Evolutionary conservation across 2,329 filamentous ascomycete species (phyloP).

Genomic region (Davidsoniella virescens): DNA sequence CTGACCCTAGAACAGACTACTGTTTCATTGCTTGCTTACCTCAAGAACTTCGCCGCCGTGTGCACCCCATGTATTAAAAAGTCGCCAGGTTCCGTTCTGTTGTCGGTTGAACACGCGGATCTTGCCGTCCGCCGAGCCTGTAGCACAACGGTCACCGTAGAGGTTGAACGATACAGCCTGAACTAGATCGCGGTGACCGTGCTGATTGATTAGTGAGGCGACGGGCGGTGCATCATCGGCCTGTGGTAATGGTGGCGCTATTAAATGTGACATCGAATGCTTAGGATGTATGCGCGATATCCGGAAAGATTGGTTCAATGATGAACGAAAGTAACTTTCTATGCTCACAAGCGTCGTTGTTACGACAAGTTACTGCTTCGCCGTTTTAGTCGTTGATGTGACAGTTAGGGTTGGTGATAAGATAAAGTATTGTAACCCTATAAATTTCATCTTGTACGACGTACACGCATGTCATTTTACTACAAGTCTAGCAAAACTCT

Average conservation of each 20-base stretch:
- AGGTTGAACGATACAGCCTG: constrained; percentile 79
- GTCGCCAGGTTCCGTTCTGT: constrained; percentile 57
- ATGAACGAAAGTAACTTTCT: too few relatives aligned
- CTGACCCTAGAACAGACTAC: not conserved
- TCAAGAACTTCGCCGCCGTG: constrained; percentile 84
- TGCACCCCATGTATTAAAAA: constrained; percentile 77
- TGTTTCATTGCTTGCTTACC: constrained; percentile 31
- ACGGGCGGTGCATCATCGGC: constrained; percentile 27
- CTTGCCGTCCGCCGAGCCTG: constrained; percentile 80
- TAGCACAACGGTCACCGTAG: constrained; percentile 82
- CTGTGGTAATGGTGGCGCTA: constrained; percentile 10
- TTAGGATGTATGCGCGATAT: too few relatives aligned
- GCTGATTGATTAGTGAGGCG: constrained; percentile 47
- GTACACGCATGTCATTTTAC: too few relatives aligned
- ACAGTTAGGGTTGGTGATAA: not conserved
- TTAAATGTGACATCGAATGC: constrained; percentile 11
- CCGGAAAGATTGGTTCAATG: too few relatives aligned
- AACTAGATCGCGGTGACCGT: constrained; percentile 66
- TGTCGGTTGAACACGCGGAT: constrained; percentile 83
- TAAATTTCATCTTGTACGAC: too few relatives aligned
- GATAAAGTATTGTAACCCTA: not conserved
- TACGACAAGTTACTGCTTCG: not conserved
- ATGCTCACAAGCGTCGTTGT: too few relatives aligned
- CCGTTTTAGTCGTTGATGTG: not conserved
- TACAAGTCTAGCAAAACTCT: too few relatives aligned